Evolutionary conservation across 1,284 basidiomycete genomes (phyloP).

Genomic region (Sanguinoderma infundibulare): DNA sequence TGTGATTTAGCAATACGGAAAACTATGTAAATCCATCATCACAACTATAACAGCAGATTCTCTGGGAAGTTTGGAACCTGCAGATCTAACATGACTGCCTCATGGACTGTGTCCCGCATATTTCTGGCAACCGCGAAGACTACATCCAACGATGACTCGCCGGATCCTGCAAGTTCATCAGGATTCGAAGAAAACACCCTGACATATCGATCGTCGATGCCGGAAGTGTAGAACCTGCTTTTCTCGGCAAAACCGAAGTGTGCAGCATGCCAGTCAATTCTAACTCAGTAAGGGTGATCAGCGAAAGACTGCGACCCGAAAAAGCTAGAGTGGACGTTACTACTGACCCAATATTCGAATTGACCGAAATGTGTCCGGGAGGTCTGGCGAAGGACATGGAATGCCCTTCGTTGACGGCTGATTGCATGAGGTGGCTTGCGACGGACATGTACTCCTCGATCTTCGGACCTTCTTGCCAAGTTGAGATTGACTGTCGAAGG

Average conservation of each 20-base stretch:
- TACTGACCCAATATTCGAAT: slow-evolving; percentile 38
- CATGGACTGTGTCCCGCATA: not conserved
- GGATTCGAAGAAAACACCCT: slow-evolving; percentile 38
- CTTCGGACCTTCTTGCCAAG: slow-evolving; percentile 20
- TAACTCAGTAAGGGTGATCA: not conserved
- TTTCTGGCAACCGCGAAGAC: slow-evolving; percentile 7
- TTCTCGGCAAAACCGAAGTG: slow-evolving; percentile 36
- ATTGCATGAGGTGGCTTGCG: slow-evolving; percentile 33
- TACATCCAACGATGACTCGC: slow-evolving; percentile 12
- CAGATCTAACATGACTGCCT: not conserved
- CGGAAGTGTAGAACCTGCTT: slow-evolving; percentile 30
- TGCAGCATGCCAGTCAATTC: slow-evolving; percentile 35
- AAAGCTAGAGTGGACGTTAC: not conserved
- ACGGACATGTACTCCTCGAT: slow-evolving; percentile 34
- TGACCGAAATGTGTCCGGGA: slow-evolving; percentile 29
- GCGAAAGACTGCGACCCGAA: not conserved
- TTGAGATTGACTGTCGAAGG: slow-evolving; percentile 33
- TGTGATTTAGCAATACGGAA: no score
- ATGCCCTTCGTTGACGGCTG: slow-evolving; percentile 29
- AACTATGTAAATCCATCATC: no score
- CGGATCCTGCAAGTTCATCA: no score
- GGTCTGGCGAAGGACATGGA: slow-evolving; percentile 27
- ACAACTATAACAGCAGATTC: not conserved
- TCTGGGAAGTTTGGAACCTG: slow-evolving; percentile 4
- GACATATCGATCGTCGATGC: slow-evolving; percentile 32